phyloP scores from a whole-genome alignment of 352 stramenopile genomes.

The Phytopythium kandeliae region DNA sequence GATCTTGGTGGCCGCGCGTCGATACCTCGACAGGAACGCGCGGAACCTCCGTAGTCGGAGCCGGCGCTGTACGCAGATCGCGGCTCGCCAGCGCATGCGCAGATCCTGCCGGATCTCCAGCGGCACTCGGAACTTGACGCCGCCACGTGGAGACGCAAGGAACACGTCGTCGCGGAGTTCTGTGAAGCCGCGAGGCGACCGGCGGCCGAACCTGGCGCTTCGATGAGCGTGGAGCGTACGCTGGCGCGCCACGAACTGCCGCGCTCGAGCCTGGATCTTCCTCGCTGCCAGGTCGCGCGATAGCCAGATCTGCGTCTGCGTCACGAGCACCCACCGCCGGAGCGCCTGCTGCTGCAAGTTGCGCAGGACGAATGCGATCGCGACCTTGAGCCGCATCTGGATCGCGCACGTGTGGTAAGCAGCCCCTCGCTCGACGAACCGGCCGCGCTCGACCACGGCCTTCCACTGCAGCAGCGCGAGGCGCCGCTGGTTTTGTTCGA shows the following conservation, averaged over 20 bases:
- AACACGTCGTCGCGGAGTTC: conserved; percentile 47
- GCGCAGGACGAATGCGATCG: conserved; percentile 65
- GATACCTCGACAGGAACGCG: conserved; percentile 41
- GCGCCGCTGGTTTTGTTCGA: conserved; percentile 70
- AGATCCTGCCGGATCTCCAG: conserved; percentile 44
- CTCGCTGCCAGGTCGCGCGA: conserved; percentile 42
- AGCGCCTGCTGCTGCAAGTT: conserved; percentile 58
- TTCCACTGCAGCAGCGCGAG: conserved; percentile 80
- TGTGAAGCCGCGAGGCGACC: conserved; percentile 6
- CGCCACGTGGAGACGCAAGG: conserved; percentile 26
- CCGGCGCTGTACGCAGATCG: conserved; percentile 44
- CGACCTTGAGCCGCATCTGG: conserved; percentile 50
- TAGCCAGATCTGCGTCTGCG: conserved; percentile 52
- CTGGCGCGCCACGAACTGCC: conserved; percentile 28
- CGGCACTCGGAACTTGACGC: conserved; percentile 43
- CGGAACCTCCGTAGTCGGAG: conserved; percentile 55
- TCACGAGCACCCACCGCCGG: conserved; percentile 44
- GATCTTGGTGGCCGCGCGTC: conserved; percentile 46
- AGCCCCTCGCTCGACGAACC: conserved; percentile 44
- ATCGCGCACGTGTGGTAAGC: conserved; percentile 57
- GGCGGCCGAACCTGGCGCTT: conserved; percentile 23
- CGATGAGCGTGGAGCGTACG: conserved; percentile 42
- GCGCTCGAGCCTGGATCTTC: conserved; percentile 47
- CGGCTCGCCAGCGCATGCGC: conserved; percentile 52
- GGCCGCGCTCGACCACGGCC: conserved; percentile 55